Evolutionary conservation across 148 eudicot species (phyloP), one percentile per base, ranked within the genome.

Genomic region (Heliamphora exappendiculata): DNA sequence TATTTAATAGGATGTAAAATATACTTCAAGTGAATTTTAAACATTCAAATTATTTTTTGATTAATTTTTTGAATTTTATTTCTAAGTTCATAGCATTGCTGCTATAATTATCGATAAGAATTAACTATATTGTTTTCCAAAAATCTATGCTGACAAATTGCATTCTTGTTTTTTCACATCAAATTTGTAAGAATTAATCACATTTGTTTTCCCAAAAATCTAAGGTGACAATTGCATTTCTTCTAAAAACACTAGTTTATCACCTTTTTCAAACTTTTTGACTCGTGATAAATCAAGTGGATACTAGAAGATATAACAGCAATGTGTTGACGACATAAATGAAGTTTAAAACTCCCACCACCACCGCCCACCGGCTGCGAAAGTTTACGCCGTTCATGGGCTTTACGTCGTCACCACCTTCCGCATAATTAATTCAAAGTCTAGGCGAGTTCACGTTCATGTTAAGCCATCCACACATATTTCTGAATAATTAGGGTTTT

Each of bases 341-440:
- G 70, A 4, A 39, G 20, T 24, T 66, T 14, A 31, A n/a, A 66
- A 39, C 29, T 66, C 70, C 14, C 14, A 39, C 45, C 47, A 34
- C 70, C 20, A 39, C 41, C 44, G 39, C 68, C 68, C 68, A 37
- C 19, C 49, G 45, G 57, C 5, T 51, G 0, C n/a, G n/a, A 19
- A 19, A 51, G 57, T 51, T 51, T 51, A 51, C 13, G 47, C 49
- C 36, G 70, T 10, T n/a, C 70, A 66, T 66, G 70, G 70, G 70
- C 45, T 66, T 66, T 45, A 66, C 47, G 70, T n/a, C 39, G 26
- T 39, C 70, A 66, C 70, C 70, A 33, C 70, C 70, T 66, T 37
- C 44, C 34, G 44, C 36, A 34, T 24, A 66, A 66, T 66, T 66
- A 1, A n/a, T 24, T n/a, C 2, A 7, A 19, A 64, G 41, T 64